Percentiles rank a stretch among this genome's conserved stretches.
Evolutionary conservation across 305 asterid genomes (phyloP).

Genomic region (Solanum hybrid): DNA sequence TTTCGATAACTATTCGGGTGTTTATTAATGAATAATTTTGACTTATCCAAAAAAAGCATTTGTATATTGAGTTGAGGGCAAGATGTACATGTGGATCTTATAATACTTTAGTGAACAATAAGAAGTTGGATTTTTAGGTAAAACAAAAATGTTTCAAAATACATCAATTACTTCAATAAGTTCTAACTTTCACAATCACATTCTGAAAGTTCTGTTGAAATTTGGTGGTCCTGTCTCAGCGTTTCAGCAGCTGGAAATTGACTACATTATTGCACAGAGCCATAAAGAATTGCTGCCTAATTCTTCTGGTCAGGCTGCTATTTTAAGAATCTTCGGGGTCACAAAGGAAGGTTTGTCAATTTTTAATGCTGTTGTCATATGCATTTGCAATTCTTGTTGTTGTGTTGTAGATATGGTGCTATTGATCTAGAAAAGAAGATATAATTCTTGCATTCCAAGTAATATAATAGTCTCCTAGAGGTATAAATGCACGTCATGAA

Average conservation of each 20-base stretch:
- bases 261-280: constrained; percentile 76
- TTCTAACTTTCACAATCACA: background rate
- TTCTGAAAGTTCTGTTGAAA: background rate
- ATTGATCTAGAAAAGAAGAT: background rate
- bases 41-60: background rate
- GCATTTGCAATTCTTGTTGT: background rate
- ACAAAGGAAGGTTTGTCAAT: constrained; percentile 71
- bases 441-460: background rate
- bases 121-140: background rate
- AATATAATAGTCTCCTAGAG: background rate
- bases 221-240: constrained; percentile 27
- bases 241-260: constrained; percentile 95
- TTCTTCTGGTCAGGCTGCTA: constrained; percentile 75
- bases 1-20: background rate
- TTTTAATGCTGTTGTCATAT: background rate
- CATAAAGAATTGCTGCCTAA: constrained; percentile 62
- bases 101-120: background rate
- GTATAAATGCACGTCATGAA: background rate
- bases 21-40: background rate
- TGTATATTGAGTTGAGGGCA: background rate
- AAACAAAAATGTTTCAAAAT: background rate
- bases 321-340: constrained; percentile 86
- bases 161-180: background rate
- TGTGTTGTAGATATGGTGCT: background rate
- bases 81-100: background rate